These are phyloP conservation scores for Mortierella sp. DNA, from an alignment of 371 early-diverging fungal species.

Conservation along the genomic window DNA sequence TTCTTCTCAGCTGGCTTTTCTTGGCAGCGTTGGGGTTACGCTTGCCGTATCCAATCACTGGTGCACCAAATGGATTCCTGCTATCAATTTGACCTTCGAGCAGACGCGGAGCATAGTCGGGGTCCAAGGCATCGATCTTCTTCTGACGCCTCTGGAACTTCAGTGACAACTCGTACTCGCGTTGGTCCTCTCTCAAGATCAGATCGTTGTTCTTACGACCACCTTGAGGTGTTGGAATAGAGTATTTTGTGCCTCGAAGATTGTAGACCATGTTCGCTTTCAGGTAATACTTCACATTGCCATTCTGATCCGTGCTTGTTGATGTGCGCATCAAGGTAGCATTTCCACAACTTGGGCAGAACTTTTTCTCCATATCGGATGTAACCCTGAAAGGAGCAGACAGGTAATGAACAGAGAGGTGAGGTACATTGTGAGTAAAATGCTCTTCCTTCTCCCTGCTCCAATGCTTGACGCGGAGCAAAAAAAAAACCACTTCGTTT, in stretches of 20 bases:
- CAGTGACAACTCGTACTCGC: conserved; percentile 77
- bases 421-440: not conserved
- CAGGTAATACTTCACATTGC: conserved; percentile 82
- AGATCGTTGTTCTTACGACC: conserved; percentile 83
- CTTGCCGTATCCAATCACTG: conserved; percentile 85
- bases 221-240: conserved; percentile 87
- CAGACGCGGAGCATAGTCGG: conserved; percentile 77
- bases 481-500: not conserved
- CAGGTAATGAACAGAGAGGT: not conserved
- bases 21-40: conserved; percentile 86
- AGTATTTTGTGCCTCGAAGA: conserved; percentile 88
- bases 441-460: too few relatives aligned
- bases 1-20: conserved; percentile 55
- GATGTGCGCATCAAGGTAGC: conserved; percentile 88
- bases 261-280: conserved; percentile 93
- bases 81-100: conserved; percentile 66
- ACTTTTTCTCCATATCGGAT: conserved; percentile 87
- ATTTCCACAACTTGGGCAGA: conserved; percentile 95
- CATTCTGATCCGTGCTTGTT: conserved; percentile 81
- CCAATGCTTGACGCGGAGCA: not conserved
- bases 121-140: conserved; percentile 77
- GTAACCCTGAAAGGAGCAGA: conserved; percentile 66
- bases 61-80: conserved; percentile 74
- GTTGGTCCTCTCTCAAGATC: conserved; percentile 93
- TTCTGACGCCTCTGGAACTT: conserved; percentile 65